Percentiles rank a stretch among this genome's conserved stretches.
Conservation (phyloP, 2,329 filamentous ascomycete genomes). For the Trichoderma cornu-damae region DNA sequence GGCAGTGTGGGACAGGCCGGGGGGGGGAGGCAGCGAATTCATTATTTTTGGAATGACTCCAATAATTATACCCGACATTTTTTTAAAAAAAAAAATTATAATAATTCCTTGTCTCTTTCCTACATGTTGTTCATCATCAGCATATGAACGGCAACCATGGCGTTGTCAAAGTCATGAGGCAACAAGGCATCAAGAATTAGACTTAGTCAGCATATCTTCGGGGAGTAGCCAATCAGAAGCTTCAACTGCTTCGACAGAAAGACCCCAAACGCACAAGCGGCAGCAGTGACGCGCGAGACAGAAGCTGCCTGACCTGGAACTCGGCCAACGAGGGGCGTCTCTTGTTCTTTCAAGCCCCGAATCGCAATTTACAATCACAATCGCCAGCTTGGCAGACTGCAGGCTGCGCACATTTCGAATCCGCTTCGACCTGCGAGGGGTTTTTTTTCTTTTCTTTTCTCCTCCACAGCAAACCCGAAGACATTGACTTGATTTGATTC, state of each 20-base stretch:
- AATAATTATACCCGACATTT: background rate
- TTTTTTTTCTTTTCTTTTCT: too few species aligned
- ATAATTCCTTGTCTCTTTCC: too few species aligned
- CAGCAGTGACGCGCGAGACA: conserved; percentile 39
- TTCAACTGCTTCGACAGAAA: background rate
- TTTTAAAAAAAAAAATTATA: too few species aligned
- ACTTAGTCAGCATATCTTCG: conserved; percentile 1
- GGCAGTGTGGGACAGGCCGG: background rate
- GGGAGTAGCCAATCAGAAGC: conserved; percentile 4
- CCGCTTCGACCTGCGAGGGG: background rate
- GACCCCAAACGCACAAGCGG: background rate
- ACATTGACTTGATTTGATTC: background rate
- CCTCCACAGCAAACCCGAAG: background rate
- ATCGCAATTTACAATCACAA: background rate
- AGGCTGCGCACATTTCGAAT: background rate
- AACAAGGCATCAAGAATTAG: background rate
- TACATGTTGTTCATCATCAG: background rate
- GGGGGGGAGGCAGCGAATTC: background rate
- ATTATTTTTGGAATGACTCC: background rate
- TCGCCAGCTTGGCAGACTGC: background rate
- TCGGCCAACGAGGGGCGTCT: conserved; percentile 5
- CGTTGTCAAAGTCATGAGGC: conserved; percentile 4
- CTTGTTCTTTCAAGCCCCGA: conserved; percentile 7
- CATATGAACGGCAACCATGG: too few species aligned
- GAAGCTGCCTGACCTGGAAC: conserved; percentile 40